These are phyloP conservation scores for Xerocomus potaroensis DNA, from an alignment of 768 basidiomycete species.

Conservation along the genomic window DNA sequence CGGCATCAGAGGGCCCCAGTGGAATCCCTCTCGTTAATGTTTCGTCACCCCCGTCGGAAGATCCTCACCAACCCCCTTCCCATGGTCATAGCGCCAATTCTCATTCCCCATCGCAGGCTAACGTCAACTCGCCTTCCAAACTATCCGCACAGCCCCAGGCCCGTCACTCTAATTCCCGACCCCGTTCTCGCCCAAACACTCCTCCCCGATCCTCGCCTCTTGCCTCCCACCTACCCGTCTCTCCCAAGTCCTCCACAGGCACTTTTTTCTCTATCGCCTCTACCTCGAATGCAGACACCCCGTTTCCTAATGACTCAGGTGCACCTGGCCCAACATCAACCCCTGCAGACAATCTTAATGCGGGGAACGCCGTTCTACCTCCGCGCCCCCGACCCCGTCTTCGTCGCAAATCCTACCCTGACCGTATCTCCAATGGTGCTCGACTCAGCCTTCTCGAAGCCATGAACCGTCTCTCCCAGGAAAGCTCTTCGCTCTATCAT, in stretches of 20 bases:
- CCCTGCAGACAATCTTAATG: neutral
- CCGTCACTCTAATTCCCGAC: conserved; percentile 2
- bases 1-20: neutral
- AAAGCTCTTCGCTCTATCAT: neutral
- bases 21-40: conserved; percentile 12
- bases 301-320: neutral
- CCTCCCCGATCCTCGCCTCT: conserved; percentile 16
- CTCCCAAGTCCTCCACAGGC: conserved; percentile 26
- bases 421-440: conserved; percentile 17
- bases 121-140: neutral
- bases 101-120: conserved; percentile 5
- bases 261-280: conserved; percentile 24
- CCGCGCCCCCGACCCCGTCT: neutral
- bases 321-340: neutral
- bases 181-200: conserved; percentile 18
- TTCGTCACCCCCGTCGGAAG: conserved; percentile 12
- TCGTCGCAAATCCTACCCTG: conserved; percentile 25
- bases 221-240: conserved; percentile 11
- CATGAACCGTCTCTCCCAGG: conserved; percentile 24
- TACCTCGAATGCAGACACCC: conserved; percentile 15
- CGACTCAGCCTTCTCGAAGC: conserved; percentile 28
- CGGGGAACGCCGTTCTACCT: neutral
- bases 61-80: neutral
- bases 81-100: neutral
- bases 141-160: conserved; percentile 4